Evolutionary conservation across 2,329 filamentous ascomycete genomes (phyloP).

Genomic region (Shiraia sp.): DNA sequence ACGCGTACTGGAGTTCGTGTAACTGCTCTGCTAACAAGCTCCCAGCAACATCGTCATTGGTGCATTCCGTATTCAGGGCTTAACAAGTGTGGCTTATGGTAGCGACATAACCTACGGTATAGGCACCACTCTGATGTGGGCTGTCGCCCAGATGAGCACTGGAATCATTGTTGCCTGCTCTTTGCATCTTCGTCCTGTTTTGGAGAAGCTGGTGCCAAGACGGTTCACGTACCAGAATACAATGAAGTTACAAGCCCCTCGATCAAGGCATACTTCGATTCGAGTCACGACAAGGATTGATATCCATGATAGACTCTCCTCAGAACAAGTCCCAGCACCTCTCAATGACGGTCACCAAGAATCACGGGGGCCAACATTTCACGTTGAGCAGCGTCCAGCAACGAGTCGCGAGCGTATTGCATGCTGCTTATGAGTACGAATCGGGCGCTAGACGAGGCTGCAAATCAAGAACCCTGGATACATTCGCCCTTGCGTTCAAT

Average conservation of each 20-base stretch:
- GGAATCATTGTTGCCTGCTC: constrained; percentile 30
- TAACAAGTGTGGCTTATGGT: constrained; percentile 5
- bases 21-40: constrained; percentile 7
- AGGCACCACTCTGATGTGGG: constrained; percentile 21
- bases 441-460: no score
- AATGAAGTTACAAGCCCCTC: not conserved
- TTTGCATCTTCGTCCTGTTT: constrained; percentile 26
- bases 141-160: constrained; percentile 24
- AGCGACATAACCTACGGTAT: constrained; percentile 21
- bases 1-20: no score
- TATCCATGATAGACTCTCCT: constrained; percentile 6
- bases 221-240: constrained; percentile 11
- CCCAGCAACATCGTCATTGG: constrained; percentile 22
- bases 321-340: not conserved
- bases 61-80: constrained; percentile 13
- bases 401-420: no score
- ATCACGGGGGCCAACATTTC: constrained; percentile 16
- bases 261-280: constrained; percentile 11
- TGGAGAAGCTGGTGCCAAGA: constrained; percentile 21
- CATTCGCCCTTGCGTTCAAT: no score
- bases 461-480: no score
- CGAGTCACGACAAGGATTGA: constrained; percentile 25
- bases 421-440: no score
- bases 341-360: constrained; percentile 15
- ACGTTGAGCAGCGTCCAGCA: constrained; percentile 15